phyloP scores from a whole-genome alignment of 768 basidiomycete species.

The Daedaleopsis sinensis region DNA sequence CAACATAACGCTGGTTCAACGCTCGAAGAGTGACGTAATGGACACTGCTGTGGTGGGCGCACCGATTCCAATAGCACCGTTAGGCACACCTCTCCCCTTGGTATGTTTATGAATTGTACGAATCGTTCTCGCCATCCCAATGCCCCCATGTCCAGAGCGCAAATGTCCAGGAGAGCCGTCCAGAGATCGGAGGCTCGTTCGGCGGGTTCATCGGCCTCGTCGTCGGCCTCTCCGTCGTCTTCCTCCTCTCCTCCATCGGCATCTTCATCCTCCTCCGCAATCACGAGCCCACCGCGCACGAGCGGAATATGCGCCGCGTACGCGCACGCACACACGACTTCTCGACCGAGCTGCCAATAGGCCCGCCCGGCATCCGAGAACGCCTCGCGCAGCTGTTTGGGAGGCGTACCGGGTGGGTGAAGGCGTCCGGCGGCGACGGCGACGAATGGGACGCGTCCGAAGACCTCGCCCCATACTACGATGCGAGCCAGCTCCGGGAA shows the following conservation, averaged over 20 bases:
- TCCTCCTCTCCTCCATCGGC: conserved; percentile 53
- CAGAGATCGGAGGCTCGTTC: conserved; percentile 30
- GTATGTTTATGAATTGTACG: neutral
- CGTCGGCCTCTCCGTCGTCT: conserved; percentile 54
- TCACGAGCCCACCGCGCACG: conserved; percentile 42
- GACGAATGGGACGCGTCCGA: conserved; percentile 47
- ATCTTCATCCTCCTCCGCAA: conserved; percentile 60
- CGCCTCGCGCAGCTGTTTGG: conserved; percentile 32
- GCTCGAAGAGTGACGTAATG: conserved; percentile 15
- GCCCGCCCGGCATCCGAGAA: conserved; percentile 33
- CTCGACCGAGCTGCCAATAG: conserved; percentile 23
- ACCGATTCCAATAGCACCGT: neutral
- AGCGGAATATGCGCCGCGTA: conserved; percentile 32
- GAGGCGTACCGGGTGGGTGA: conserved; percentile 50
- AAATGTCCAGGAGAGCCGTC: conserved; percentile 10
- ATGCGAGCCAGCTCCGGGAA: conserved; percentile 5
- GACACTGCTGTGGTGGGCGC: neutral
- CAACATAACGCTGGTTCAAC: neutral
- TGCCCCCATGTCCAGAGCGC: conserved; percentile 2
- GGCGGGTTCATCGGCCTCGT: conserved; percentile 65
- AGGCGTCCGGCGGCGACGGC: conserved; percentile 42
- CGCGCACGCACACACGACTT: conserved; percentile 20
- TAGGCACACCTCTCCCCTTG: conserved; percentile 8
- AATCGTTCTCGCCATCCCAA: no score
- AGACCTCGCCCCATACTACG: conserved; percentile 11